Evolutionary conservation across 805 yeast species (phyloP).

Genomic region (Saturnispora bothae): DNA sequence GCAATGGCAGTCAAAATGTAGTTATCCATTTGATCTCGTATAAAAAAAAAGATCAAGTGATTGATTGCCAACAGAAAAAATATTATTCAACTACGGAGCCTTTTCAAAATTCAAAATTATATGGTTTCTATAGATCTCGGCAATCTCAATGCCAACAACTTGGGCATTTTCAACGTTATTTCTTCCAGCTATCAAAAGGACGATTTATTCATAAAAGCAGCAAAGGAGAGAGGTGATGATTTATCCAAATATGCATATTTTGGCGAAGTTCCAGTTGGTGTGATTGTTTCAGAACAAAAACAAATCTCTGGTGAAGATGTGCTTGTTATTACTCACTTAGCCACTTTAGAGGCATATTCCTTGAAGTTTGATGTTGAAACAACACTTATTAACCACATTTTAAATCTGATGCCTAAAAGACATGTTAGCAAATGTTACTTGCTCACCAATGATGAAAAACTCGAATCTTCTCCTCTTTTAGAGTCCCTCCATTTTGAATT

Average conservation of each 20-base stretch:
- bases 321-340: slow-evolving; percentile 18
- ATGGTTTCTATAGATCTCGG: slow-evolving; percentile 35
- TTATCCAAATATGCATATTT: slow-evolving; percentile 47
- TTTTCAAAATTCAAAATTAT: not conserved
- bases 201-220: slow-evolving; percentile 41
- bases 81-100: not conserved
- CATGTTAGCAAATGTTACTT: slow-evolving; percentile 40
- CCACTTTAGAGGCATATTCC: slow-evolving; percentile 49
- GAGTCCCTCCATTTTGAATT: slow-evolving; percentile 15
- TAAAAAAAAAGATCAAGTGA: not conserved
- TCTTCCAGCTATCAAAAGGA: slow-evolving; percentile 46
- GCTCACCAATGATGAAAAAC: slow-evolving; percentile 6
- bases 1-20: slow-evolving; percentile 18
- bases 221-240: slow-evolving; percentile 34
- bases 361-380: slow-evolving; percentile 52
- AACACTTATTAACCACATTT: slow-evolving; percentile 44
- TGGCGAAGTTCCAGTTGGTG: slow-evolving; percentile 76
- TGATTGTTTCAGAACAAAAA: slow-evolving; percentile 46
- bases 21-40: slow-evolving; percentile 18
- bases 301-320: slow-evolving; percentile 32
- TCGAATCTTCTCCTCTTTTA: not conserved
- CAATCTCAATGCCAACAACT: slow-evolving; percentile 48
- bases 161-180: slow-evolving; percentile 48
- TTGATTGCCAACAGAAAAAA: not conserved
- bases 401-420: slow-evolving; percentile 42